These are phyloP conservation scores for Schizothecium vesticola DNA, from an alignment of 495 filamentous ascomycete species.

Conservation along the genomic window DNA sequence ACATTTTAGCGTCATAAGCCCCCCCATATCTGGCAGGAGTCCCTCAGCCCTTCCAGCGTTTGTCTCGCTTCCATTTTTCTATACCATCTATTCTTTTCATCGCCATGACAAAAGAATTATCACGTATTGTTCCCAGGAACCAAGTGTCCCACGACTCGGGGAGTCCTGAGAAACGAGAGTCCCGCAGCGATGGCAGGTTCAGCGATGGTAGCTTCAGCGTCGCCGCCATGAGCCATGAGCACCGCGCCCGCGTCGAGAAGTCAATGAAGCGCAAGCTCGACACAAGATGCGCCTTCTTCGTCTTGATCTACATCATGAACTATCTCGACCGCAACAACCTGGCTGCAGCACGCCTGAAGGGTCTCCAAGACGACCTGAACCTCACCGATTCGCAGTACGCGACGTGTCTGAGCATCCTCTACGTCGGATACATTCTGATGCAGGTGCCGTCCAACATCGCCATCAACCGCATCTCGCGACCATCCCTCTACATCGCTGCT, in stretches of 20 bases:
- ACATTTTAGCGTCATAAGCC: no score
- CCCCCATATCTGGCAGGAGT: no score
- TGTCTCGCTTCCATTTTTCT: no score
- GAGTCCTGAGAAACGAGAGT: no score
- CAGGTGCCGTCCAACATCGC: slow-evolving; percentile 40
- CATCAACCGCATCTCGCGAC: slow-evolving; percentile 37
- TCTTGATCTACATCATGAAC: slow-evolving; percentile 66
- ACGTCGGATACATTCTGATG: slow-evolving; percentile 53
- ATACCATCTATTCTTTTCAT: no score
- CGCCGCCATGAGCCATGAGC: slow-evolving; percentile 30
- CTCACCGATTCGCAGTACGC: slow-evolving; percentile 36
- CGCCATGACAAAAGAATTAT: no score
- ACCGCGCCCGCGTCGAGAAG: slow-evolving; percentile 34
- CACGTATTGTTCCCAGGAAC: no score
- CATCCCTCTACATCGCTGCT: slow-evolving; percentile 41
- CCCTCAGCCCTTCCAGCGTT: no score
- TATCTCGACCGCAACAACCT: slow-evolving; percentile 66
- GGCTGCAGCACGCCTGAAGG: slow-evolving; percentile 43
- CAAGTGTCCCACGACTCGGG: no score
- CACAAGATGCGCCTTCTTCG: slow-evolving; percentile 36
- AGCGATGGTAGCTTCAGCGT: background rate
- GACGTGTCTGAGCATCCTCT: slow-evolving; percentile 39
- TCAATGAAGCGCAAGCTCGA: slow-evolving; percentile 40
- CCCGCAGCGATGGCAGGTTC: background rate
- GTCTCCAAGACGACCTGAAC: slow-evolving; percentile 39